These are phyloP conservation scores for Ustilago trichophora DNA, from an alignment of 1,284 basidiomycete genomes.

Conservation along the genomic window DNA sequence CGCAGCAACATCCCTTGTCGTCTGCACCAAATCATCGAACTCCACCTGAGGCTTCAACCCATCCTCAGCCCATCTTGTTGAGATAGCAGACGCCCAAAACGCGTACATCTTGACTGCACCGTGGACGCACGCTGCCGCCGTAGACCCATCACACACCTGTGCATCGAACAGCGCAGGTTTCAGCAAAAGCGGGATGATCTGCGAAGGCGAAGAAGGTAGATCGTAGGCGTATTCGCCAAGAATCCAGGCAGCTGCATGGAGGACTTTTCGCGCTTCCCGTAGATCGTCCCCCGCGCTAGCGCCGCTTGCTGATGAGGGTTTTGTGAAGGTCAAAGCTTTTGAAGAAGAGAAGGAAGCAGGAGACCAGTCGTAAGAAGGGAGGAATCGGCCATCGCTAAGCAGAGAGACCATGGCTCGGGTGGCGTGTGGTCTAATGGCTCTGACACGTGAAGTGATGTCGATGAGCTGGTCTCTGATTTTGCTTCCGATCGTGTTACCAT, in stretches of 20 bases:
- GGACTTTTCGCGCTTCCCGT: conserved; percentile 71
- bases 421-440: conserved; percentile 78
- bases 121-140: conserved; percentile 74
- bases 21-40: conserved; percentile 73
- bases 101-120: conserved; percentile 87
- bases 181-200: conserved; percentile 71
- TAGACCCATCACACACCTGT: conserved; percentile 25
- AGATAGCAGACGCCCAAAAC: conserved; percentile 78
- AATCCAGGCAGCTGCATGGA: conserved; percentile 93
- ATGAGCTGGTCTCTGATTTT: conserved; percentile 83
- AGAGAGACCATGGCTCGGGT: conserved; percentile 82
- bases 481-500: conserved; percentile 73
- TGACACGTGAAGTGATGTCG: conserved; percentile 85
- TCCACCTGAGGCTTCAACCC: conserved; percentile 72
- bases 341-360: neutral
- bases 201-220: conserved; percentile 51
- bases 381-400: conserved; percentile 72
- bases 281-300: conserved; percentile 63
- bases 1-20: conserved; percentile 73
- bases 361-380: conserved; percentile 19
- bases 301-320: conserved; percentile 69
- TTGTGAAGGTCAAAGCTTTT: conserved; percentile 59
- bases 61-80: conserved; percentile 78
- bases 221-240: conserved; percentile 84
- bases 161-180: conserved; percentile 30